Base-by-base conservation (phyloP, 768 basidiomycete species). In the Dacryopinax primogenitus region DNA sequence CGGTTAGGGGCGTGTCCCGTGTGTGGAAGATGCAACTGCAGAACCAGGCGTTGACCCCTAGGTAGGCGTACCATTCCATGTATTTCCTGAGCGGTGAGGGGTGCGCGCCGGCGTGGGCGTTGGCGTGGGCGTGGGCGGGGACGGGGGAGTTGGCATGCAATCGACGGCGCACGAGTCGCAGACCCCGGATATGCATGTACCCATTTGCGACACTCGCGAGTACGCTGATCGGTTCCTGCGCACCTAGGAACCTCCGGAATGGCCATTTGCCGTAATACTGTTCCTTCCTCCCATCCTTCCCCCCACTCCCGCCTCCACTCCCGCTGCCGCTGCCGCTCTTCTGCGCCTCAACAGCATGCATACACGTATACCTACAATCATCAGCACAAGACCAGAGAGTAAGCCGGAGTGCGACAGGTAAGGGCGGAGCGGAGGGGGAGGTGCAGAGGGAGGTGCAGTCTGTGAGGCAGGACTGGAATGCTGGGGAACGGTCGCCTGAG, bases 251-350 rank as follows among this genome's bases (percentile, higher is more conserved):
- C 33, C 94, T 82, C 83, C 86, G 88, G 74, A 99, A 98, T 0
- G 94, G 91, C 95, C 95, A 98, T 78, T 98, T 98, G 16, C 95
- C 96, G 70, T 92, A 83, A 74, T 89, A 94, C 69, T 96, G 93
- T 45, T 88, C 82, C 0, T 89, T 75, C 1, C 36, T 51, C 2
- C 65, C 68, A 12, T 37, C 34, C 12, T 39, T 34, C 9, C 21
- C 23, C 28, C n/a, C 65, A 63, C 7, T 32, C 39, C 2, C n/a
- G n/a, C n/a, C n/a, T n/a, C n/a, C n/a, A 35, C 23, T 45, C 21
- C 18, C 62, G 1, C 65, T 69, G 39, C 71, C 69, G 0, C 82
- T 82, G 3, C 66, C 69, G 33, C 68, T 63, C n/a, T 82, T 68
- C 34, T 84, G 83, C 7, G 75, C 71, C 67, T 84, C 81, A 36